phyloP scores from a whole-genome alignment of 2,329 filamentous ascomycete species.

The Phialocephala sp. region DNA sequence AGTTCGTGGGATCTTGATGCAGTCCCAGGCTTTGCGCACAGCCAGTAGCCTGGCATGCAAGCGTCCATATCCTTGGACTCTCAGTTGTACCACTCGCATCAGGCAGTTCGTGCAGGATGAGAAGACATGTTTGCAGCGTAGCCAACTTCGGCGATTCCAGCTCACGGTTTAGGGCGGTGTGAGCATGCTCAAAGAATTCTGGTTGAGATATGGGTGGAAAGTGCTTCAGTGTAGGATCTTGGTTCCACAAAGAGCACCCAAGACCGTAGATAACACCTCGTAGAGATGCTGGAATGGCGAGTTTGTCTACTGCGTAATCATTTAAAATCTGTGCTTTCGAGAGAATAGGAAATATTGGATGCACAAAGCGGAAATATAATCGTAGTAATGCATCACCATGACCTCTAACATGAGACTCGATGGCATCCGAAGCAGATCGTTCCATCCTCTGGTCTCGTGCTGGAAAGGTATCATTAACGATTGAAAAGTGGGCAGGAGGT shows the following conservation, averaged over 20 bases:
- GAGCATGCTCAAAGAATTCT: constrained; percentile 50
- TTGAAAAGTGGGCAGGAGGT: constrained; percentile 52
- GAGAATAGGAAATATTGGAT: constrained; percentile 51
- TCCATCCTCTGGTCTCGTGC: constrained; percentile 49
- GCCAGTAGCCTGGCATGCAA: constrained; percentile 51
- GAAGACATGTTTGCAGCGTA: constrained; percentile 53
- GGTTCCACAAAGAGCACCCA: constrained; percentile 50
- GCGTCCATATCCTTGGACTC: constrained; percentile 52
- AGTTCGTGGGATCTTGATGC: constrained; percentile 50
- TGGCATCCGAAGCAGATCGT: constrained; percentile 47
- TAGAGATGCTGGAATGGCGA: constrained; percentile 50
- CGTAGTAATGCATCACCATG: constrained; percentile 50
- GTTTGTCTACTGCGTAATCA: constrained; percentile 46
- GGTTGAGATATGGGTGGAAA: constrained; percentile 49
- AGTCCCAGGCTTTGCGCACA: constrained; percentile 54
- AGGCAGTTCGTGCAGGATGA: constrained; percentile 53
- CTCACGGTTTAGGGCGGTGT: constrained; percentile 51
- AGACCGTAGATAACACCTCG: constrained; percentile 53
- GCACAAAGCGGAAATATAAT: constrained; percentile 53
- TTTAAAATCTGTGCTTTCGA: constrained; percentile 52
- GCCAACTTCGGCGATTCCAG: constrained; percentile 54
- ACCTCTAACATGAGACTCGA: constrained; percentile 50
- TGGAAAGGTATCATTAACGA: constrained; percentile 53
- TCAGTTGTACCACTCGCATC: constrained; percentile 53
- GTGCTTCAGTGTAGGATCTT: constrained; percentile 42